Base-by-base conservation (phyloP, 257 asterid species). In the Nicotiana otophora region DNA sequence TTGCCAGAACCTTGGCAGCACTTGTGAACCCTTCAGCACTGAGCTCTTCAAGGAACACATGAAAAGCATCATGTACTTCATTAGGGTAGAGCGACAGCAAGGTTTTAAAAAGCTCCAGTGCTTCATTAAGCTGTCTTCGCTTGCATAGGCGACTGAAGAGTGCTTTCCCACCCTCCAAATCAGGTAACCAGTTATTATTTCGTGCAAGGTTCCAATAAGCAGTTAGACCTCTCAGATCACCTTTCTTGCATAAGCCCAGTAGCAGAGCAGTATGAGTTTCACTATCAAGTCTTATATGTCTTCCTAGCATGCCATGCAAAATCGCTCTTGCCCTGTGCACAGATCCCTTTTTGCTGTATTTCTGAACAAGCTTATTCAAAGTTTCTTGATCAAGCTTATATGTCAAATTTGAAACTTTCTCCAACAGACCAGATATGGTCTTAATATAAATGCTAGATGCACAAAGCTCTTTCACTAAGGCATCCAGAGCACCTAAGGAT, bases 101-200 rank as follows among this genome's bases (percentile, higher is more conserved):
- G 77, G 84, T 67, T 76, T 89, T 95, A 64, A 94, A 84, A 57
- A 94, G 86, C 88, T 93, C 92, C 16, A 93, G 80, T 26, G 94
- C 93, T 83, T 93, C 93, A 30, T 81, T 72, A 30, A 88, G 82
- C 89, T 90, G 86, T 82, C 89, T 86, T 77, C 80, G 90, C 81
- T 82, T 84, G 89, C 93, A 92, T 65, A 96, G 83, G 83, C 62
- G 72, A 77, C 83, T 31, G 36, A 94, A 69, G 84, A 92, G 92
- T 85, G 85, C 77, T 60, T 86, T 87, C 39, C 88, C 88, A 58
- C 90, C 93, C 80, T 90, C 90, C 68, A 68, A 83, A 20, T 85
- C 87, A 36, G 97, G 97, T 4, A 84, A 85, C 99, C 99, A 96
- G 36, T 89, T 90, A 85, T 85, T 81, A 81, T 80, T 85, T 19